phyloP scores from a whole-genome alignment of 805 yeast species.

The Ascoidea rubescens region DNA sequence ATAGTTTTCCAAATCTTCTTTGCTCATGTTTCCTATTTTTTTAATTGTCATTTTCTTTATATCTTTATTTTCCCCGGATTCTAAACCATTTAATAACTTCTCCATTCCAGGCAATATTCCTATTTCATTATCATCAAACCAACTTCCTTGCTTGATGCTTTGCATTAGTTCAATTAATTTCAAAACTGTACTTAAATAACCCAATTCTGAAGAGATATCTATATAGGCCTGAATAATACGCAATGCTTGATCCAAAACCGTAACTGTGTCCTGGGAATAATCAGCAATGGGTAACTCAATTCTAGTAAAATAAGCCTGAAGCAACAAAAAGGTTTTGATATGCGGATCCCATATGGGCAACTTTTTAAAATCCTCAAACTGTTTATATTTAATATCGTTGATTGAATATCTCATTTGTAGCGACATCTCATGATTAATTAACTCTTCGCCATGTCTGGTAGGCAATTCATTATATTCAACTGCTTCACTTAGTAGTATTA shows the following conservation, averaged over 20 bases:
- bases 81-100: background rate
- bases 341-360: conserved; percentile 78
- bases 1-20: conserved; percentile 23
- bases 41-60: conserved; percentile 2
- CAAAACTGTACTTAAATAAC: conserved; percentile 49
- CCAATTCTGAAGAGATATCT: conserved; percentile 79
- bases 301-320: conserved; percentile 61
- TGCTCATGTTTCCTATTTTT: conserved; percentile 10
- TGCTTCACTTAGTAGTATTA: conserved; percentile 43
- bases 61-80: background rate
- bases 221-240: conserved; percentile 89
- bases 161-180: conserved; percentile 61
- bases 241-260: conserved; percentile 85
- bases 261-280: conserved; percentile 83
- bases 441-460: conserved; percentile 83
- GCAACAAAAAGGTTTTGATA: conserved; percentile 56
- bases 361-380: conserved; percentile 35
- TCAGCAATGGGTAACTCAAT: conserved; percentile 86
- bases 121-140: conserved; percentile 72
- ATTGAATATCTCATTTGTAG: conserved; percentile 49
- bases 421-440: conserved; percentile 75
- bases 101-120: conserved; percentile 18
- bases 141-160: conserved; percentile 75
- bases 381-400: conserved; percentile 28
- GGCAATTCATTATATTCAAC: conserved; percentile 81